Evolutionary conservation across 78 protist genomes (phyloP).

Genomic region (Dictyostelium brefeldianum): DNA sequence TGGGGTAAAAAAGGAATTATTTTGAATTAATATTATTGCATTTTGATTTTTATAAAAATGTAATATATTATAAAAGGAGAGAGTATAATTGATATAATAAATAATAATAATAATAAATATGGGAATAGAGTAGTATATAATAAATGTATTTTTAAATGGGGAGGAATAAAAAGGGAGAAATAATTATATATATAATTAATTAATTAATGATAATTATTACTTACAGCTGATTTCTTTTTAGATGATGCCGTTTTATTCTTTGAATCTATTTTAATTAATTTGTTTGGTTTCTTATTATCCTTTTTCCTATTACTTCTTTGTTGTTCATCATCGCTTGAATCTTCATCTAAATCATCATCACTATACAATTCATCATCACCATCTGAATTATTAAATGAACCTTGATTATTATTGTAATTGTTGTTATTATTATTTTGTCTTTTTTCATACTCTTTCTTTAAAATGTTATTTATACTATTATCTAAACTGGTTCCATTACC

Average conservation of each 20-base stretch:
- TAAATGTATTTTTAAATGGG: no score
- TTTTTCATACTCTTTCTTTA: conserved; percentile 29
- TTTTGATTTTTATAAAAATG: no score
- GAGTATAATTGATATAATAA: no score
- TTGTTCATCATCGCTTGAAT: not conserved
- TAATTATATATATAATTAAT: not conserved
- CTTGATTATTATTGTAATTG: not conserved
- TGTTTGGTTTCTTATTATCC: not conserved
- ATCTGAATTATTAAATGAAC: not conserved
- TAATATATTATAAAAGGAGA: no score
- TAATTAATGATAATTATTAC: not conserved
- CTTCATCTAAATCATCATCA: not conserved
- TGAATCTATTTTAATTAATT: not conserved
- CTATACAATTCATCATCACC: not conserved
- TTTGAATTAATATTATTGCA: no score
- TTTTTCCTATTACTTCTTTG: not conserved
- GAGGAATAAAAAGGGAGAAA: no score
- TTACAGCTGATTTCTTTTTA: not conserved
- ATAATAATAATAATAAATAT: no score
- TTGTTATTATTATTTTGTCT: not conserved
- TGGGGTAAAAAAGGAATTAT: no score
- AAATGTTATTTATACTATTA: conserved; percentile 4
- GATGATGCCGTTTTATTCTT: not conserved
- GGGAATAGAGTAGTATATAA: no score
- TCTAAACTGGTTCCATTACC: not conserved